Percentiles rank a stretch among this genome's conserved stretches.
Evolutionary conservation across 371 early-diverging fungal species (phyloP).

Genomic region (Saksenaea oblongispora): DNA sequence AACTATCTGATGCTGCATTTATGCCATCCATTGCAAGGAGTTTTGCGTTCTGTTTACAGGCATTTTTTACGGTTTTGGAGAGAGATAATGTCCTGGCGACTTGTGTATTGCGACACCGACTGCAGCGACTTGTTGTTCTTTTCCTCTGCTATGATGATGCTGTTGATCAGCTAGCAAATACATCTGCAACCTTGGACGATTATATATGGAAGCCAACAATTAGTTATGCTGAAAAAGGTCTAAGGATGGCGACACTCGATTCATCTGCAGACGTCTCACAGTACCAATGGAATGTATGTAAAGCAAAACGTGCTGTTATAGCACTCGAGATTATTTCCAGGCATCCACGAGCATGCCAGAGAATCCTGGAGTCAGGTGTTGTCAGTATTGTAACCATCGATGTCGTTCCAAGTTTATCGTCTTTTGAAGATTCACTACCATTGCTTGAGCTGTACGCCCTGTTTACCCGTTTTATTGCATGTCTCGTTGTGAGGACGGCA

Average conservation of each 20-base stretch:
- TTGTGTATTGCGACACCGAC: conserved; percentile 10
- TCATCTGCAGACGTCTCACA: background rate
- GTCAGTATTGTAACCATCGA: conserved; percentile 17
- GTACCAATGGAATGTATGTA: conserved; percentile 10
- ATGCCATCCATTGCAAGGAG: conserved; percentile 7
- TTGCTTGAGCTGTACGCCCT: conserved; percentile 20
- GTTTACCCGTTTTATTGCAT: conserved; percentile 27
- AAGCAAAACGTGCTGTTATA: conserved; percentile 29
- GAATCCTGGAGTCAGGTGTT: conserved; percentile 22
- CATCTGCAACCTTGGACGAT: conserved; percentile 18
- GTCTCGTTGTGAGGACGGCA: conserved; percentile 24
- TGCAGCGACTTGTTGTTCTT: conserved; percentile 21
- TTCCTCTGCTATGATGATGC: conserved; percentile 31
- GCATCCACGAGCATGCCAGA: conserved; percentile 25
- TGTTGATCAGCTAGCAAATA: conserved; percentile 21
- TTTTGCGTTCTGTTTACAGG: conserved; percentile 23
- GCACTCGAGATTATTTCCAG: conserved; percentile 16
- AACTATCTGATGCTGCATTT: conserved; percentile 9
- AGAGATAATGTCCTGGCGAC: background rate
- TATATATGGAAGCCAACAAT: conserved; percentile 32
- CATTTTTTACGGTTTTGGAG: conserved; percentile 12
- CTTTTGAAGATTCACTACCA: background rate
- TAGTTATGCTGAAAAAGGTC: conserved; percentile 21
- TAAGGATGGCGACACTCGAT: conserved; percentile 1
- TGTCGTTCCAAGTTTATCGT: conserved; percentile 1